Conservation (phyloP, 345 rosid genomes). For the Eucalyptus victrix region DNA sequence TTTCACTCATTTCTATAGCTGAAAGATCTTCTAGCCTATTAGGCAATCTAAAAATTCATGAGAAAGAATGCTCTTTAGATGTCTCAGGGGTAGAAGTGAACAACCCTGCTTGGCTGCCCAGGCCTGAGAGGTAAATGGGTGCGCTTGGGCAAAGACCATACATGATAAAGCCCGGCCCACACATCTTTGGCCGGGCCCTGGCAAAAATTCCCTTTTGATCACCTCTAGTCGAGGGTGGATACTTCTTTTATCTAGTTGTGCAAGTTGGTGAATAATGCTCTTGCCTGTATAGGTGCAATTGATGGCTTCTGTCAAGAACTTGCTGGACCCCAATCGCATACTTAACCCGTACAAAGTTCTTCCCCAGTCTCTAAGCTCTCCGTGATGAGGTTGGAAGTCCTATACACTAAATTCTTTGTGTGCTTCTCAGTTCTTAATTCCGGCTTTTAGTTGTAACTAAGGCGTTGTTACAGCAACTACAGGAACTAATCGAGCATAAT, state of each 20-base stretch:
- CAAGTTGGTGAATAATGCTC: neutral
- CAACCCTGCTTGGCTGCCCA: neutral
- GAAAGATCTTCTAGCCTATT: neutral
- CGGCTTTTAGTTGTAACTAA: neutral
- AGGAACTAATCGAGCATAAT: neutral
- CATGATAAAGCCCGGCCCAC: neutral
- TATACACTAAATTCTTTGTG: neutral
- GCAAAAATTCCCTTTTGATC: neutral
- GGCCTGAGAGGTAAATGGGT: neutral
- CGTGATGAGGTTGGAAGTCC: neutral
- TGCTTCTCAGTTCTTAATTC: neutral
- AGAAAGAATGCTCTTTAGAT: neutral
- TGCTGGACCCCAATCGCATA: conserved; percentile 75
- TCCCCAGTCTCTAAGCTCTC: conserved; percentile 24
- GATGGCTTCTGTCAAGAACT: conserved; percentile 72
- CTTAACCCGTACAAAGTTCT: conserved; percentile 90
- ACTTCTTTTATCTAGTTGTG: neutral
- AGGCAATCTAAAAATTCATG: neutral
- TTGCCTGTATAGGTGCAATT: conserved; percentile 6
- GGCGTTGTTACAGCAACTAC: neutral
- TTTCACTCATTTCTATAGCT: neutral
- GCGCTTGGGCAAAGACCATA: neutral
- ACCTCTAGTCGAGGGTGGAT: neutral
- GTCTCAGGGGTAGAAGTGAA: neutral
- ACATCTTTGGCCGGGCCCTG: neutral